Conservation (phyloP, 345 rosid genomes). For the Arabidopsis arenosa region DNA sequence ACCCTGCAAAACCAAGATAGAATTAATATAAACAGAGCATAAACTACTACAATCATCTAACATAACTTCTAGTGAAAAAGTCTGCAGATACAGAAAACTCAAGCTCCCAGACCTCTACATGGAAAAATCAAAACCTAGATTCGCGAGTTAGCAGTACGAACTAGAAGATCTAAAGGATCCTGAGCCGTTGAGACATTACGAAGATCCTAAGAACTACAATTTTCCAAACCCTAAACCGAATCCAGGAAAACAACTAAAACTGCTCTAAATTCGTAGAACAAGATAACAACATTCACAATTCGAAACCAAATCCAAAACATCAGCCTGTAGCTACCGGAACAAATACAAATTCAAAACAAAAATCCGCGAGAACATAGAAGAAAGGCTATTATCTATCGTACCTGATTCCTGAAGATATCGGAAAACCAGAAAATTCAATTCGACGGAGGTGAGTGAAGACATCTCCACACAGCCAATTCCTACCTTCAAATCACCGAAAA, state of each 20-base stretch:
- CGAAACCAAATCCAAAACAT: slow-evolving; percentile 26
- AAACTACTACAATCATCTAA: not conserved
- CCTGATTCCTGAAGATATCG: slow-evolving; percentile 98
- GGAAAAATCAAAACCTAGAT: not conserved
- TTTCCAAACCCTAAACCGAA: slow-evolving; percentile 34
- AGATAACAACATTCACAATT: slow-evolving; percentile 25
- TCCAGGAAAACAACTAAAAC: not conserved
- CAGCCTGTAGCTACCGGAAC: not conserved
- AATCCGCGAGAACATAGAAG: not conserved
- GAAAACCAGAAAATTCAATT: slow-evolving; percentile 87
- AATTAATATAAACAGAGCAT: slow-evolving; percentile 6
- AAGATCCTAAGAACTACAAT: not conserved
- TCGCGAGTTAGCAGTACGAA: not conserved
- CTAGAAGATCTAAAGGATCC: slow-evolving; percentile 22
- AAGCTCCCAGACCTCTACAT: slow-evolving; percentile 14
- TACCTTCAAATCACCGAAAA: not conserved
- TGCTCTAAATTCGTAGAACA: not conserved
- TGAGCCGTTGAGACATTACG: not conserved
- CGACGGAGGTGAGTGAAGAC: slow-evolving; percentile 78
- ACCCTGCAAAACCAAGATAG: slow-evolving; percentile 54
- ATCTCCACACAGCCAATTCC: slow-evolving; percentile 40
- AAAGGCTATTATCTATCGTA: slow-evolving; percentile 13
- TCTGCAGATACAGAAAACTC: not conserved
- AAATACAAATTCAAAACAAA: slow-evolving; percentile 35
- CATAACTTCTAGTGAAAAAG: not conserved